Conservation (phyloP, 2,329 filamentous ascomycete genomes). For the Fusarium sp. region DNA sequence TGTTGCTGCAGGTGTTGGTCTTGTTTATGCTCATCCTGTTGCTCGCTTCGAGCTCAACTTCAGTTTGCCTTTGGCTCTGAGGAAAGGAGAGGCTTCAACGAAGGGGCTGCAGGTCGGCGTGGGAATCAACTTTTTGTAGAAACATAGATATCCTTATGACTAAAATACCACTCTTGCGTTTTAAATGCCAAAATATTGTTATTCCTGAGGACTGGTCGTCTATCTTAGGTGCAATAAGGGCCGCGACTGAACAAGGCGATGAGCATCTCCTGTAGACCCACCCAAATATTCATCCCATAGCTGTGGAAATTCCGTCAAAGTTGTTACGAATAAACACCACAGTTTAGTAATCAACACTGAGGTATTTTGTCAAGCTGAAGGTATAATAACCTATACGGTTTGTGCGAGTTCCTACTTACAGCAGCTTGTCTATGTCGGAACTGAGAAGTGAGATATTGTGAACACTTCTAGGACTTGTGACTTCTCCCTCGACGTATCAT, state of each 20-base stretch:
- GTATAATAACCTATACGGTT: too few relatives aligned
- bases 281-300: too few relatives aligned
- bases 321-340: too few relatives aligned
- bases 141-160: conserved; percentile 31
- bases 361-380: too few relatives aligned
- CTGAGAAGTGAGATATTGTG: too few relatives aligned
- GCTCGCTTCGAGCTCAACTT: conserved; percentile 97
- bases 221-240: too few relatives aligned
- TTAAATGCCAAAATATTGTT: not conserved
- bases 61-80: conserved; percentile 82
- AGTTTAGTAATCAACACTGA: too few relatives aligned
- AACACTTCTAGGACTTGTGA: not conserved
- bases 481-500: not conserved
- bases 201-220: not conserved
- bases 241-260: too few relatives aligned
- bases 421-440: too few relatives aligned
- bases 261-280: too few relatives aligned
- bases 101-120: conserved; percentile 97
- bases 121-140: conserved; percentile 91
- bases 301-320: too few relatives aligned
- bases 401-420: too few relatives aligned
- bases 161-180: conserved; percentile 27
- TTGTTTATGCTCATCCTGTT: conserved; percentile 94
- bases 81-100: conserved; percentile 84
- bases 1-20: conserved; percentile 84